Conservation (phyloP, 768 basidiomycete species). For the Dendrothele bispora region DNA sequence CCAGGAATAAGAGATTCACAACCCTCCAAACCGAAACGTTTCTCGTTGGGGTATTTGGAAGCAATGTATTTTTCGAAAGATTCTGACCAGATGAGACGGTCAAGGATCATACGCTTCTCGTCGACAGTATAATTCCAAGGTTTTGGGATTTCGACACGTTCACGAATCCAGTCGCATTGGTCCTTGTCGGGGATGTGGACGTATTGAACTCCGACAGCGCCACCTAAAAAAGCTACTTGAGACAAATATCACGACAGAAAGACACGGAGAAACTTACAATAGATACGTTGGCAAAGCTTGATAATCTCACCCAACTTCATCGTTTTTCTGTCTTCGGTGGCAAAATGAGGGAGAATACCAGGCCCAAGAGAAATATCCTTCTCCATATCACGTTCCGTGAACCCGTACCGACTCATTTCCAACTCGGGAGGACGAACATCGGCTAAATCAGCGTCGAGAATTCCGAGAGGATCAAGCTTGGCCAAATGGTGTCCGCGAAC, state of each 20-base stretch:
- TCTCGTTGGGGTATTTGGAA: slow-evolving; percentile 98
- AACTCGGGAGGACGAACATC: slow-evolving; percentile 83
- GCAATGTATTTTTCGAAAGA: slow-evolving; percentile 98
- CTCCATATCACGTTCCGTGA: slow-evolving; percentile 90
- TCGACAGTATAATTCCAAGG: slow-evolving; percentile 98
- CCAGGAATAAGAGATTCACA: slow-evolving; percentile 97
- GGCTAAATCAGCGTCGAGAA: slow-evolving; percentile 85
- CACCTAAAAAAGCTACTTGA: slow-evolving; percentile 54
- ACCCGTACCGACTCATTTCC: slow-evolving; percentile 92
- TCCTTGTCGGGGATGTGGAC: slow-evolving; percentile 97
- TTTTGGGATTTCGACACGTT: slow-evolving; percentile 91
- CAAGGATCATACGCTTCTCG: slow-evolving; percentile 98
- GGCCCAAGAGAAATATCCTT: slow-evolving; percentile 94
- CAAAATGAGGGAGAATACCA: slow-evolving; percentile 95
- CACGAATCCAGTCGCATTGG: slow-evolving; percentile 99
- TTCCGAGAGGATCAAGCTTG: slow-evolving; percentile 93
- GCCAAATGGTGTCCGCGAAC: slow-evolving; percentile 97
- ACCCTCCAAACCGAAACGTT: slow-evolving; percentile 98
- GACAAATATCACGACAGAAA: background rate
- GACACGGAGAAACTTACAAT: slow-evolving; percentile 61
- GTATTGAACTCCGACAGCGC: slow-evolving; percentile 87
- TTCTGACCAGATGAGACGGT: slow-evolving; percentile 99
- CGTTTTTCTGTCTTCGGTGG: slow-evolving; percentile 78
- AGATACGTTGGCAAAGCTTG: slow-evolving; percentile 85
- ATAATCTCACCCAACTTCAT: slow-evolving; percentile 94